Evolutionary conservation across 306 rosid genomes (phyloP), one percentile per base, ranked within the genome.

Genomic region (Cicer pinnatifidum): DNA sequence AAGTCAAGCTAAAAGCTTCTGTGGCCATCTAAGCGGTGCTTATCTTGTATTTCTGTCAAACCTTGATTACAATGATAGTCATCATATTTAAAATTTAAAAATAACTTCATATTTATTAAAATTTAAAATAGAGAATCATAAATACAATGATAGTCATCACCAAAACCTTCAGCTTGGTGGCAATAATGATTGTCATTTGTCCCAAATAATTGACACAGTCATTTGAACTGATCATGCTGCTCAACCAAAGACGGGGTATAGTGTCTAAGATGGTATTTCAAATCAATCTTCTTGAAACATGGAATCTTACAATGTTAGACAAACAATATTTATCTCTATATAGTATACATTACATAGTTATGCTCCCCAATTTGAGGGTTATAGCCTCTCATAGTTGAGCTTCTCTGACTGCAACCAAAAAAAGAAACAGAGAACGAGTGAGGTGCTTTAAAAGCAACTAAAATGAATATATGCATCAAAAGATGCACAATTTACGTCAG

Each of bases 321-420:
- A 19, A 53, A 61, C 44, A 47, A 33, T 6, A 52, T 1, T 1
- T 44, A 39, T n/a, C 20, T 53, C 38, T 59, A 67, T 57, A 61
- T 44, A 41, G 17, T 51, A 67, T 58, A 48, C 0, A 13, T 61
- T 47, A 53, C 75, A 61, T 28, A 23, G 20, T 50, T 72, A 60
- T 53, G 44, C 15, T 46, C 50, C 10, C 79, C 64, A 71, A 13
- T 19, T 33, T 23, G 43, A 58, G 71, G 78, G 33, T 93, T 86
- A 91, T 75, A 91, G 78, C 75, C 98, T 89, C 73, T 93, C 98
- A 52, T 93, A 91, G 81, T 88, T 12, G 67, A 93, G 98, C 79
- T 88, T 93, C 84, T 93, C 96, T 15, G 98, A 93, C 98, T 93
- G 96, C 87, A 88, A 44, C 9, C 23, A 63, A 58, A 68, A 51